Evolutionary conservation across 352 stramenopile species (phyloP).

Genomic region (Globisporangium takayamanum): DNA sequence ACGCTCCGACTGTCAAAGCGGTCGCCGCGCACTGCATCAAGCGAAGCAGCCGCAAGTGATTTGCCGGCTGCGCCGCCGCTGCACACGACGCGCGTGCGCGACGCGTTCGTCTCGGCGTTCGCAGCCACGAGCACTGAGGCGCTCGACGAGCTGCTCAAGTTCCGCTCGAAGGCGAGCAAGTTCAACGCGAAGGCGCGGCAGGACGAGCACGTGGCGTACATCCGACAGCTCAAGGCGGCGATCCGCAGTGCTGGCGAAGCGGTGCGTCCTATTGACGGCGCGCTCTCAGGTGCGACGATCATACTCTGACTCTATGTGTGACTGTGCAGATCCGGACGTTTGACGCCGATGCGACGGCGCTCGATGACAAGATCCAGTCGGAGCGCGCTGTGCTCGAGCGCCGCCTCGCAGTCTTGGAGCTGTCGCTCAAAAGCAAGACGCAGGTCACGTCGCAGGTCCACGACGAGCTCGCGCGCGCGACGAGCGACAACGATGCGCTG

Average conservation of each 20-base stretch:
- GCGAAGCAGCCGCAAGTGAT: slow-evolving; percentile 4
- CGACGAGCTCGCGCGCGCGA: slow-evolving; percentile 23
- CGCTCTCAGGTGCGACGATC: not conserved
- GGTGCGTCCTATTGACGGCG: slow-evolving; percentile 12
- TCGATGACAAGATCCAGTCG: slow-evolving; percentile 30
- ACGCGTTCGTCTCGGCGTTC: slow-evolving; percentile 32
- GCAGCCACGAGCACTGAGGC: slow-evolving; percentile 23
- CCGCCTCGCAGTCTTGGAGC: slow-evolving; percentile 29
- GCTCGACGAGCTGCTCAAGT: slow-evolving; percentile 50
- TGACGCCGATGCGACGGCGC: slow-evolving; percentile 14
- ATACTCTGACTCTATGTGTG: not conserved
- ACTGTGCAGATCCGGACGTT: slow-evolving; percentile 31
- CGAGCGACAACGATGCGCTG: slow-evolving; percentile 12
- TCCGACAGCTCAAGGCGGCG: slow-evolving; percentile 44
- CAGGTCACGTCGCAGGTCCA: slow-evolving; percentile 18
- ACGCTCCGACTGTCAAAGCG: slow-evolving; percentile 5
- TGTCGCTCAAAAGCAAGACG: slow-evolving; percentile 25
- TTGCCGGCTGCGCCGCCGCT: not conserved
- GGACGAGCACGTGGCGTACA: slow-evolving; percentile 51
- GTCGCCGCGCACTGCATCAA: slow-evolving; percentile 1
- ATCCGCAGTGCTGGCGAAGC: slow-evolving; percentile 30
- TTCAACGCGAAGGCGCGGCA: slow-evolving; percentile 51
- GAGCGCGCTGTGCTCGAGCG: slow-evolving; percentile 30
- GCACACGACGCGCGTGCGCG: slow-evolving; percentile 17
- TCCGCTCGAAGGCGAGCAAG: slow-evolving; percentile 58